Conservation (phyloP, 2,329 filamentous ascomycete genomes). For the Fusarium nanum region DNA sequence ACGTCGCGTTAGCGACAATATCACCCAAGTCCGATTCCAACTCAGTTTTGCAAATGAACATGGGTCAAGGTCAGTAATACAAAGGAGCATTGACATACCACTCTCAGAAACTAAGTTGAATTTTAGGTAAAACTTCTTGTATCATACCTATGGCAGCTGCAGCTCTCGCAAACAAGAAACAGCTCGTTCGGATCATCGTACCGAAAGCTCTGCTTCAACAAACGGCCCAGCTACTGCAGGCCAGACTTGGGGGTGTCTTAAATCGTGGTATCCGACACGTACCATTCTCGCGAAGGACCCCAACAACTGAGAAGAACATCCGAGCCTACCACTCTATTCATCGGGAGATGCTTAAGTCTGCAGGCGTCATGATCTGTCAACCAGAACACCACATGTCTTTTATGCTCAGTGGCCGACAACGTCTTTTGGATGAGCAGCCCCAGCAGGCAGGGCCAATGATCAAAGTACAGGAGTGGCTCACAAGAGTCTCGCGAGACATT, state of each 20-base stretch:
- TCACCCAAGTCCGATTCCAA: constrained; percentile 63
- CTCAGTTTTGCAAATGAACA: constrained; percentile 73
- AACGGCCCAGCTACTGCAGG: constrained; percentile 67
- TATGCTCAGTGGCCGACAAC: constrained; percentile 69
- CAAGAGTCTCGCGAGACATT: constrained; percentile 66
- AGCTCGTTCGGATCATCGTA: constrained; percentile 66
- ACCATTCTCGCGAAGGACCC: constrained; percentile 66
- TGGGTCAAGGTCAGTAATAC: constrained; percentile 65
- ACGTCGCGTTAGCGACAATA: constrained; percentile 71
- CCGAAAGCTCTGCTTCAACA: constrained; percentile 68
- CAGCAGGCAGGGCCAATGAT: constrained; percentile 62
- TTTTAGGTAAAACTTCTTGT: constrained; percentile 65
- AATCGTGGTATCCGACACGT: constrained; percentile 65
- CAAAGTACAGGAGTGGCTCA: constrained; percentile 63
- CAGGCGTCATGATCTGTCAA: constrained; percentile 68
- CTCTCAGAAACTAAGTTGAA: not conserved
- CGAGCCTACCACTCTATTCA: constrained; percentile 49
- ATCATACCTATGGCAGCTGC: constrained; percentile 65
- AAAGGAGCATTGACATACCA: not conserved
- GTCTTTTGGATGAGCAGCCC: constrained; percentile 61
- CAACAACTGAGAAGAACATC: constrained; percentile 50
- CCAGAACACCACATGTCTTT: constrained; percentile 76
- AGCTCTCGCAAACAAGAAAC: constrained; percentile 57
- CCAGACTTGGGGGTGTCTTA: constrained; percentile 65
- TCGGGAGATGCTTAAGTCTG: constrained; percentile 53